A percentile compares a stretch with the other conserved stretches of the same genome.
These are phyloP conservation scores for Rhododendron griersonianum DNA, from an alignment of 148 eudicot species.

Conservation along the genomic window DNA sequence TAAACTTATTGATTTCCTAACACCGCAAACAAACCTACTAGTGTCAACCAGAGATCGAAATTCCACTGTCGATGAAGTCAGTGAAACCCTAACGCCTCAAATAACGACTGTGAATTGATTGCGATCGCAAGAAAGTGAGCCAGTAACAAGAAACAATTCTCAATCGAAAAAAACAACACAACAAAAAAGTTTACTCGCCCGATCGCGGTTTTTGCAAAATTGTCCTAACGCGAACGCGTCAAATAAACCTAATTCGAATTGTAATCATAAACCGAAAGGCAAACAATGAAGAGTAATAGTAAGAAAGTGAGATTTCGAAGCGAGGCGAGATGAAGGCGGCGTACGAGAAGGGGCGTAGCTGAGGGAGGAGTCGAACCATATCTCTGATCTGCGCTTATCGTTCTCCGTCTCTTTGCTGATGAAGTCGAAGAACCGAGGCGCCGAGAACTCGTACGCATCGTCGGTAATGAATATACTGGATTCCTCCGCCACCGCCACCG, in stretches of 20 bases:
- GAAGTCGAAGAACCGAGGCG: conserved; percentile 78
- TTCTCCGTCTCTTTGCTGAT: conserved; percentile 52
- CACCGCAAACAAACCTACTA: background rate
- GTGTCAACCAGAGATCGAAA: background rate
- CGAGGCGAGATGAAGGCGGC: conserved; percentile 17
- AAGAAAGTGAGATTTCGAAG: background rate
- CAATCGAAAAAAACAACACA: background rate
- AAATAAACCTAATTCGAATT: background rate
- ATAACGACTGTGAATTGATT: background rate
- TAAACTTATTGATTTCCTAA: background rate
- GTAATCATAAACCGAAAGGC: background rate
- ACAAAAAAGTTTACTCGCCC: background rate
- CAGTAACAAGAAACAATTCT: background rate
- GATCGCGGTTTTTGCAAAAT: background rate
- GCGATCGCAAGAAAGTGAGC: background rate
- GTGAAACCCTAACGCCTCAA: background rate
- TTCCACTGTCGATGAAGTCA: background rate
- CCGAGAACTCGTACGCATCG: conserved; percentile 69
- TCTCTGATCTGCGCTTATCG: conserved; percentile 53
- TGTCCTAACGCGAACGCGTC: background rate
- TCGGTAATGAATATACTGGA: conserved; percentile 35
- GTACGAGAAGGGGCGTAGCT: conserved; percentile 81
- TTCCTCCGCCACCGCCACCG: conserved; percentile 35
- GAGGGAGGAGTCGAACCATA: conserved; percentile 67
- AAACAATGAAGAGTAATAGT: background rate